These are phyloP conservation scores for Rhizophagus sp. DNA, from an alignment of 192 early-diverging fungal species.

Conservation along the genomic window DNA sequence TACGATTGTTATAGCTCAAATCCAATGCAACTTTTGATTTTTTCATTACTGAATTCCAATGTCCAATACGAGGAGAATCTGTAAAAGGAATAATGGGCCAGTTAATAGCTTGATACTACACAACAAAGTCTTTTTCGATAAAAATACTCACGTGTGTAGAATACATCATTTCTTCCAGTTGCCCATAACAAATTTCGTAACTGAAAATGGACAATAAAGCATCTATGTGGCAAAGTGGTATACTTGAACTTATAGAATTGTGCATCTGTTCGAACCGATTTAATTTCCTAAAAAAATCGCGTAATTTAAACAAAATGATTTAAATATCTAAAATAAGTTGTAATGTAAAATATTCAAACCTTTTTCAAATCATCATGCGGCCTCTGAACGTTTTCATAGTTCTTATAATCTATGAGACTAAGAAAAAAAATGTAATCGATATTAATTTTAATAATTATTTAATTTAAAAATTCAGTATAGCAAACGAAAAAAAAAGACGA, in stretches of 20 bases:
- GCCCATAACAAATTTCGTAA: slow-evolving; percentile 63
- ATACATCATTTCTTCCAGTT: slow-evolving; percentile 60
- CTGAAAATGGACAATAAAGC: slow-evolving; percentile 62
- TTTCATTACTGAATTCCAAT: slow-evolving; percentile 29
- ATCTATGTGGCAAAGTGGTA: slow-evolving; percentile 47
- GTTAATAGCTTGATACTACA: not conserved
- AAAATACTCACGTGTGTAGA: slow-evolving; percentile 47
- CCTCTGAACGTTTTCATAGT: slow-evolving; percentile 22
- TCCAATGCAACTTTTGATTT: slow-evolving; percentile 5
- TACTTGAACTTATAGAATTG: slow-evolving; percentile 50
- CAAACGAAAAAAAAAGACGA: slow-evolving; percentile 11
- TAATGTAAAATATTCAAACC: not conserved
- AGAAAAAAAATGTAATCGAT: slow-evolving; percentile 8
- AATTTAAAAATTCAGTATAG: not conserved
- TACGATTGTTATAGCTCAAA: not conserved
- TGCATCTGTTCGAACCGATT: slow-evolving; percentile 33
- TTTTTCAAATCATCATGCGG: slow-evolving; percentile 16
- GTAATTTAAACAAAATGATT: slow-evolving; percentile 2
- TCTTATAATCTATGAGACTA: slow-evolving; percentile 29
- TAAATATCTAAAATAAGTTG: not conserved
- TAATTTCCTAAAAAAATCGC: slow-evolving; percentile 28
- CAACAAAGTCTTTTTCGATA: not conserved
- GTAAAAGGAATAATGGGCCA: not conserved
- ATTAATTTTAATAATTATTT: not conserved
- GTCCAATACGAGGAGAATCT: slow-evolving; percentile 16